Base-by-base conservation (phyloP, 2,329 filamentous ascomycete genomes). In the Lachnellula willkommii region DNA sequence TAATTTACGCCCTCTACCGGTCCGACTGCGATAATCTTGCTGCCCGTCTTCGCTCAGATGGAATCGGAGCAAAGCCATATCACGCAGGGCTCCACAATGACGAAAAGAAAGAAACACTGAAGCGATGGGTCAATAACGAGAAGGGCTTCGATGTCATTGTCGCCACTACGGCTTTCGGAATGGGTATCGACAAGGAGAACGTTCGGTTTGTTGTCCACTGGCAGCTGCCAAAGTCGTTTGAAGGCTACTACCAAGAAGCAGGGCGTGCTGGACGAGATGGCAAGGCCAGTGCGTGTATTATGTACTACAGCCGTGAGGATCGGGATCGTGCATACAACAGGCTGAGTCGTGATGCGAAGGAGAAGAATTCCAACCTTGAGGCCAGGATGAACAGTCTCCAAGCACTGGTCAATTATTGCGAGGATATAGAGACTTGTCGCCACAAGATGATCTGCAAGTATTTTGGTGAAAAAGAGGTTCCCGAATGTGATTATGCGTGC, bases 131-230 rank as follows among this genome's bases (percentile, higher is more conserved):
- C 47, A 78, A 79, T 53, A 88, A 90, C 69, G 80, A 83, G 53
- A 78, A 81, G 26, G 88, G 88, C 1, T 96, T 94, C 73, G 91
- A 94, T 69, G 84, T 97, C 49, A 93, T 97, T 58, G 91, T 96
- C 28, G 93, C 93, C 1, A 97, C 93, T 0, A 97, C 90, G 1
- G 93, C 93, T 0, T 97, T 97, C 66, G 93, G 93, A 2, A 97
- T 97, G 93, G 93, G 93, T 26, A 96, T 97, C 61, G 92, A 97
- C 72, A 96, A 96, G 71, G 85, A 94, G 52, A 88, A 95, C 64
- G 93, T 97, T 11, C 88, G 93, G 2, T 96, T 96, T 66, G 92
- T 97, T 1, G 85, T 94, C 1, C 93, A 97, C 72, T 97, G 93
- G 91, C 88, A 90, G 57, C 80, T 96, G 9, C 90, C 93, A 9